Evolutionary conservation across 176 grass and related monocot species (phyloP), one percentile per base, ranked within the genome.

Genomic region (Phoenix dactylifera): DNA sequence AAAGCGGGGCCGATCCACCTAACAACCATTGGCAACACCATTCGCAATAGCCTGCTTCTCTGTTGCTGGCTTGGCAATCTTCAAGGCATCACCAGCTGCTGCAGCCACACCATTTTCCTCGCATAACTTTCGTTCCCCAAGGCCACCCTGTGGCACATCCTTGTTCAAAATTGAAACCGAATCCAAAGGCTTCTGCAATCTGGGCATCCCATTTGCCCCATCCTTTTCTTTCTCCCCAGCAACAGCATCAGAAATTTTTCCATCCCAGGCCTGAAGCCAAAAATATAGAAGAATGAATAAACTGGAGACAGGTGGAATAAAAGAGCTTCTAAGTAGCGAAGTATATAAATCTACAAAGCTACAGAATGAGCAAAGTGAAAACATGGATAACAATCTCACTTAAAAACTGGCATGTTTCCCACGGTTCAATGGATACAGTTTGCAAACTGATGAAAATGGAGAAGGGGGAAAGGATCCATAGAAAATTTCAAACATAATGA

Each of bases 141-240:
- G 66, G 15, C 32, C 20, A 57, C 18, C 30, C 3, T 68, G 25
- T 57, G 19, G 58, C 28, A 56, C 68, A 62, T 89, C 91, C 57
- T 80, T 77, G 74, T 68, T 87, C 62, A 70, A 53, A 70, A 67
- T 22, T 15, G 80, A 74, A 22, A 67, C 60, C 35, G 74, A 72
- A 29, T 59, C 59, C 61, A 66, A 72, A 14, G 79, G 77, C 57
- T 79, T 88, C 50, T 79, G 83, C 18, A 67, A 52, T 19, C 23
- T 70, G 0, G 65, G 56, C 67, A 70, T 89, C 28, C 66, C 59
- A 16, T 70, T 65, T 22, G 17, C 60, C 24, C 24, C 24, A 26
- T 82, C 84, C 59, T 77, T 86, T 52, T 90, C 80, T 63, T 80
- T 86, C 24, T 87, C 90, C 7, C 63, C 72, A 0, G 62, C 35